Conservation (phyloP, 2,329 filamentous ascomycete species). For the Cladophialophora carrionii region DNA sequence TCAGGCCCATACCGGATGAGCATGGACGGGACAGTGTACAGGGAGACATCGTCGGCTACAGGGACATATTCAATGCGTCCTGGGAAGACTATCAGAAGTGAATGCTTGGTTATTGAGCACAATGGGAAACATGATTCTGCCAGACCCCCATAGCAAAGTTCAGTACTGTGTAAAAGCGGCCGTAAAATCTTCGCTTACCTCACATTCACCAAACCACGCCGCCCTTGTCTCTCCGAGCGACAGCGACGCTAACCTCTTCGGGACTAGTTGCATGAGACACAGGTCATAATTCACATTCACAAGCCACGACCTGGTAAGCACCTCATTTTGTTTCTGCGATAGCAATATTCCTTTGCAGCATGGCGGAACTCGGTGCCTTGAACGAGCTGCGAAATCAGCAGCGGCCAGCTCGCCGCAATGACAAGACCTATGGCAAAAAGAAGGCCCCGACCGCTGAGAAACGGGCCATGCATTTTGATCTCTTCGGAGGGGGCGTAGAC, state of each 20-base stretch:
- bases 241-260: conserved; percentile 27
- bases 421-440: conserved; percentile 38
- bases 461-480: conserved; percentile 32
- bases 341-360: conserved; percentile 15
- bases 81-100: conserved; percentile 31
- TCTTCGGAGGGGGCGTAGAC: conserved; percentile 30
- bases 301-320: conserved; percentile 15
- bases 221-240: conserved; percentile 23
- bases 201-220: conserved; percentile 12
- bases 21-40: neutral
- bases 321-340: conserved; percentile 13
- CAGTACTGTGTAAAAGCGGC: conserved; percentile 17
- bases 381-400: conserved; percentile 32
- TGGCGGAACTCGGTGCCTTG: conserved; percentile 29
- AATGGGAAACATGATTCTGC: conserved; percentile 5
- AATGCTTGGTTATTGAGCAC: conserved; percentile 10
- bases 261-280: conserved; percentile 9
- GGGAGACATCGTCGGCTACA: conserved; percentile 27
- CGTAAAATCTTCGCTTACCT: neutral
- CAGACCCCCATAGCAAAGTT: conserved; percentile 4
- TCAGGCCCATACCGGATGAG: neutral
- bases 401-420: conserved; percentile 24
- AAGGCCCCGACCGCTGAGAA: conserved; percentile 24
- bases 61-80: conserved; percentile 31
- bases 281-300: conserved; percentile 12